These are phyloP conservation scores for Yamadazyma friedrichii DNA, from an alignment of 1,139 yeast species.

Conservation along the genomic window DNA sequence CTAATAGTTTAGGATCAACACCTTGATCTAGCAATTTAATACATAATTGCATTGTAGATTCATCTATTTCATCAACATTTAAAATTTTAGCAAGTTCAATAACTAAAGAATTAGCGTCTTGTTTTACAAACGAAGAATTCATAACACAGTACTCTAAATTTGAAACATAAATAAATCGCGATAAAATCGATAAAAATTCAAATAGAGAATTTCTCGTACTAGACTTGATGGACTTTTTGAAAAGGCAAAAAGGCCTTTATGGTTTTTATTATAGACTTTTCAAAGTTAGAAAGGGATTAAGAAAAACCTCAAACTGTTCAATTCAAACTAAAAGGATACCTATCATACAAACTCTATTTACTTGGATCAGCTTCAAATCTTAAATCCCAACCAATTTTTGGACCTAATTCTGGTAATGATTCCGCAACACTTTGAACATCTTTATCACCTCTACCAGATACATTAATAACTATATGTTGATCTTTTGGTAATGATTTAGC, in stretches of 20 bases:
- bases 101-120: slow-evolving; percentile 19
- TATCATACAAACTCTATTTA: slow-evolving; percentile 18
- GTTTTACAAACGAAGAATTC: neutral
- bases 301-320: neutral
- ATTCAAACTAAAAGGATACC: neutral
- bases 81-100: slow-evolving; percentile 28
- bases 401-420: slow-evolving; percentile 84
- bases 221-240: neutral
- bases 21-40: slow-evolving; percentile 39
- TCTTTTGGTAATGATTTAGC: slow-evolving; percentile 84
- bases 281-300: neutral
- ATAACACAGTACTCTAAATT: slow-evolving; percentile 1
- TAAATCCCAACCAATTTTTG: slow-evolving; percentile 91
- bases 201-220: neutral
- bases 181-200: neutral
- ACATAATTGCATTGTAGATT: slow-evolving; percentile 32
- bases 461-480: slow-evolving; percentile 78
- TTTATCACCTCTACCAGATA: slow-evolving; percentile 98
- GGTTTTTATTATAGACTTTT: too few species aligned
- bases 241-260: too few species aligned
- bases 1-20: slow-evolving; percentile 33
- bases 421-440: slow-evolving; percentile 98
- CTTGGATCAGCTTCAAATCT: slow-evolving; percentile 69
- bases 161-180: too few species aligned
- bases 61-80: slow-evolving; percentile 26